phyloP scores from a whole-genome alignment of 2,329 filamentous ascomycete species.

The Exophiala sp. region DNA sequence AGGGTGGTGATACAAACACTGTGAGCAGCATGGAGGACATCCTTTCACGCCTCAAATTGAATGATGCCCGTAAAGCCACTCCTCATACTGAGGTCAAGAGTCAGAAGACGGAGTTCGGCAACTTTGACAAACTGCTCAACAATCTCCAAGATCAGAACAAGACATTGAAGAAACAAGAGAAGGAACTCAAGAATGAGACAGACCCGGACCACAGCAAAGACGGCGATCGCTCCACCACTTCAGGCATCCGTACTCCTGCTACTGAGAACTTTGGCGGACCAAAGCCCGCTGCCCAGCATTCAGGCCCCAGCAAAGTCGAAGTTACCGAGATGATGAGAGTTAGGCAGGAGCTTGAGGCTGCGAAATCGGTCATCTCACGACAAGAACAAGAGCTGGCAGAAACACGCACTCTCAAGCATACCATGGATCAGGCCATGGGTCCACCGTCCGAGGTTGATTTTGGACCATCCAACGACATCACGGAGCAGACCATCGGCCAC shows the following conservation, averaged over 20 bases:
- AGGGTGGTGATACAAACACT: slow-evolving; percentile 27
- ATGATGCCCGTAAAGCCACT: slow-evolving; percentile 29
- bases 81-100: slow-evolving; percentile 18
- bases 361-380: slow-evolving; percentile 56
- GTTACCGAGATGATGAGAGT: slow-evolving; percentile 53
- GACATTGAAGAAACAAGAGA: slow-evolving; percentile 57
- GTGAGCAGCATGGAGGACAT: slow-evolving; percentile 62
- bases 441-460: slow-evolving; percentile 54
- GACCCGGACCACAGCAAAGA: slow-evolving; percentile 22
- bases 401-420: slow-evolving; percentile 58
- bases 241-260: slow-evolving; percentile 39
- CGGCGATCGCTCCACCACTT: slow-evolving; percentile 33
- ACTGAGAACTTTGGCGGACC: slow-evolving; percentile 32
- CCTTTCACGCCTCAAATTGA: slow-evolving; percentile 41
- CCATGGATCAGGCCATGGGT: slow-evolving; percentile 57
- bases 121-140: slow-evolving; percentile 55
- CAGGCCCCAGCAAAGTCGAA: slow-evolving; percentile 31
- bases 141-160: slow-evolving; percentile 70
- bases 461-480: slow-evolving; percentile 44
- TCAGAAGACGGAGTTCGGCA: slow-evolving; percentile 22
- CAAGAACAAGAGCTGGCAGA: slow-evolving; percentile 61
- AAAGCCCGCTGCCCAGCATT: slow-evolving; percentile 24
- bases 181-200: slow-evolving; percentile 39
- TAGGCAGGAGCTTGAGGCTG: slow-evolving; percentile 55
- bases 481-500: slow-evolving; percentile 49